phyloP scores from a whole-genome alignment of 371 early-diverging fungal species.

The Mucor lusitanicus region DNA sequence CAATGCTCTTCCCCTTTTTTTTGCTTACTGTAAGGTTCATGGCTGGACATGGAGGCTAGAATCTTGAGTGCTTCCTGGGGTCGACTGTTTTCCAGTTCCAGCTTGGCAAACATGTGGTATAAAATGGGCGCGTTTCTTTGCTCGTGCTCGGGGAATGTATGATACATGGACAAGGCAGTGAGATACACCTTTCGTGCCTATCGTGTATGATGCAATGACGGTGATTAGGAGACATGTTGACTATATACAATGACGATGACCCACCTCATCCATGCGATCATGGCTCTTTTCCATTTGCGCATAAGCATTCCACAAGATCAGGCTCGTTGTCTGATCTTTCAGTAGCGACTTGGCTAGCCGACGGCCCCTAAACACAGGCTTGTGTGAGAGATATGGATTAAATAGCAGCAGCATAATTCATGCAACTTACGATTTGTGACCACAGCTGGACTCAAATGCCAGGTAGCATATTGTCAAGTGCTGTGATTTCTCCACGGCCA shows the following conservation, averaged over 20 bases:
- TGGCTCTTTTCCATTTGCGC: slow-evolving; percentile 62
- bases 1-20: not conserved
- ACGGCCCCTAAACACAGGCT: slow-evolving; percentile 40
- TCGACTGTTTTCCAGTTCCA: slow-evolving; percentile 53
- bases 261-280: slow-evolving; percentile 34
- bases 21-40: slow-evolving; percentile 27
- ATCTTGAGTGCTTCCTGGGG: slow-evolving; percentile 53
- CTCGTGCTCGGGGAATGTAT: slow-evolving; percentile 40
- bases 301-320: slow-evolving; percentile 69
- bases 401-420: not conserved
- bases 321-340: slow-evolving; percentile 58
- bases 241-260: not conserved
- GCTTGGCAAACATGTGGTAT: slow-evolving; percentile 58
- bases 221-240: not conserved
- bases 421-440: slow-evolving; percentile 35
- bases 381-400: not conserved
- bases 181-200: slow-evolving; percentile 72
- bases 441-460: slow-evolving; percentile 47
- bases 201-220: not conserved
- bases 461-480: slow-evolving; percentile 47
- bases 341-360: slow-evolving; percentile 60
- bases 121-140: slow-evolving; percentile 49
- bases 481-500: slow-evolving; percentile 26
- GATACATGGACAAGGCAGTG: slow-evolving; percentile 58
- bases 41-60: slow-evolving; percentile 41